Evolutionary conservation across 371 early-diverging fungal species (phyloP).

Genomic region (Rhizopus sp.): DNA sequence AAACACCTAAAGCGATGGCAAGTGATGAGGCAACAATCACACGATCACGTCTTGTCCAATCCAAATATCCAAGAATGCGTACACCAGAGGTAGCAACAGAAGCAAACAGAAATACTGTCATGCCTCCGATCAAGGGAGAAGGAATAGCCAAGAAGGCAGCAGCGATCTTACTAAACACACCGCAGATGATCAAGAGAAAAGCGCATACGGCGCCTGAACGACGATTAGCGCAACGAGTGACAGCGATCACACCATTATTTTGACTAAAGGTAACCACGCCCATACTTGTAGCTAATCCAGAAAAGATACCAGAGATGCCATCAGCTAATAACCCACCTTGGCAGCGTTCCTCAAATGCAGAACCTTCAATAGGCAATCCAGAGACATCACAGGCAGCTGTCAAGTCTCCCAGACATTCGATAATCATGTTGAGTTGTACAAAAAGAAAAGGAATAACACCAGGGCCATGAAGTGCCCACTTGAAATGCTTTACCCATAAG

Average conservation of each 20-base stretch:
- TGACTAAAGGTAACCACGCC: slow-evolving; percentile 64
- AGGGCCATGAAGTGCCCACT: slow-evolving; percentile 53
- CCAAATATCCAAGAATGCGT: slow-evolving; percentile 56
- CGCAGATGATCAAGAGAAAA: slow-evolving; percentile 51
- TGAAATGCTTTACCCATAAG: slow-evolving; percentile 60
- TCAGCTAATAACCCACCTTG: slow-evolving; percentile 66
- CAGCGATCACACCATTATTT: slow-evolving; percentile 65
- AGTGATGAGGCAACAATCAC: slow-evolving; percentile 54
- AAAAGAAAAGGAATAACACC: slow-evolving; percentile 60
- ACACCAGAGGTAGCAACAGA: slow-evolving; percentile 63
- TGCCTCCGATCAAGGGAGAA: slow-evolving; percentile 55
- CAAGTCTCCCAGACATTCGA: slow-evolving; percentile 60
- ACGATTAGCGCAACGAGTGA: slow-evolving; percentile 61
- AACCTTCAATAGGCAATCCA: slow-evolving; percentile 54
- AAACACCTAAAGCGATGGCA: slow-evolving; percentile 55
- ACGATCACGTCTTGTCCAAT: slow-evolving; percentile 67
- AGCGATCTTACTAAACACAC: slow-evolving; percentile 59
- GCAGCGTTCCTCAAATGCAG: slow-evolving; percentile 57
- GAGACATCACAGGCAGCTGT: slow-evolving; percentile 66
- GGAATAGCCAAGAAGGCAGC: slow-evolving; percentile 60
- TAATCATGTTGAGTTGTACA: slow-evolving; percentile 51
- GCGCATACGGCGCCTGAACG: slow-evolving; percentile 61
- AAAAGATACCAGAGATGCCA: slow-evolving; percentile 53
- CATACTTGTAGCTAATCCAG: slow-evolving; percentile 53
- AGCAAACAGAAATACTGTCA: slow-evolving; percentile 62